Evolutionary conservation across 192 early-diverging fungal species (phyloP), one percentile per base, ranked within the genome.

Genomic region (Nowakowskiella sp.): DNA sequence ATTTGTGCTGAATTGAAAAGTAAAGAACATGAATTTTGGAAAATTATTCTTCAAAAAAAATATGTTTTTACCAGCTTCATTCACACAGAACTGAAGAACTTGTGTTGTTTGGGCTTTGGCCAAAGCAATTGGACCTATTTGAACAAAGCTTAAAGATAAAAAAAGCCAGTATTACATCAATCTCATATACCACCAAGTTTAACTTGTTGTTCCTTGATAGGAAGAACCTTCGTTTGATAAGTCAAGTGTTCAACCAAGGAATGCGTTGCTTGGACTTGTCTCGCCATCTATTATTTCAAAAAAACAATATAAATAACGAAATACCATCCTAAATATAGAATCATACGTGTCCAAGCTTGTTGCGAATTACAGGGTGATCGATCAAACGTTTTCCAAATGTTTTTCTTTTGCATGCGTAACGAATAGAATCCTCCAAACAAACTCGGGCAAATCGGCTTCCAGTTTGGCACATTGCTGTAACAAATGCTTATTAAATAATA

Each of bases 391-490:
- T 79, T 26, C 78, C 78, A 65, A 86, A 86, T 7, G 83, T 85
- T 56, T 73, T 68, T 32, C 83, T 77, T 64, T 82, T 83, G 53
- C 74, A 52, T 48, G 73, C 76, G 65, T 82, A 84, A 55, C 78
- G 81, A 57, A 82, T 36, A n/a, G 71, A 49, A 53, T 86, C 84
- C 50, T 85, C 81, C 31, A 80, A 69, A 51, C 87, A 89, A 47
- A 87, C 84, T 60, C 87, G 82, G 16, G 87, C 81, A 13, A 84
- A 81, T n/a, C 87, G 78, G 48, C 64, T 84, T 7, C 85, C 84
- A 57, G 85, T 74, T 36, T 81, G 73, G 24, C 74, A 68, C 46
- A 86, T 80, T 29, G 76, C 80, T 57, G n/a, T n/a, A n/a, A n/a
- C n/a, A 29, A 77, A 77, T 56, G 57, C 21, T 13, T 9, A 30